Evolutionary conservation across 768 basidiomycete genomes (phyloP), one percentile per base, ranked within the genome.

Genomic region (Leccinum rimulosum): DNA sequence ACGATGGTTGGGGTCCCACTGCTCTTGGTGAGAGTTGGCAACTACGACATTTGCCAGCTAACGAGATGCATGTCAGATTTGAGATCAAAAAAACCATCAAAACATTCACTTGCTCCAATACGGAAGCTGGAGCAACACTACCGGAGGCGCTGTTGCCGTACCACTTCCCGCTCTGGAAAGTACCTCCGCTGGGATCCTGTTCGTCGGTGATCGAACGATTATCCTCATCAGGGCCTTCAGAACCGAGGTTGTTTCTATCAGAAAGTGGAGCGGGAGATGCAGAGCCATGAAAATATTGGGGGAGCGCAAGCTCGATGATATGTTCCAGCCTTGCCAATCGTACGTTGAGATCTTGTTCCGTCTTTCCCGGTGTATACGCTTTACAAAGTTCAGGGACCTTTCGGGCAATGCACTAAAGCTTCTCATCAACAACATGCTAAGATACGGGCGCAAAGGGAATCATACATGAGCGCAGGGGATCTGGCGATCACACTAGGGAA

Each of bases 381-480:
- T 90, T 90, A 77, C 91, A 94, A 47, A 93, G 76, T 59, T 93
- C 90, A 31, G 91, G 91, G 0, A 94, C 90, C 72, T 92, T 93
- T 68, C 91, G 86, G 53, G 91, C 85, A 62, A 92, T 73, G 64
- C 91, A 94, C 87, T 93, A 64, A 57, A 65, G 35, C 38, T 57
- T 59, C 55, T 56, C 63, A 50, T 66, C 50, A 66, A 48, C 51
- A 52, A 63, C 22, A 50, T 50, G 38, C 33, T 27, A 54, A 45
- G 22, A 57, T 57, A 61, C 35, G 31, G 58, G 10, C 22, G 27
- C 11, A 30, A 38, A 55, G 35, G 57, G 57, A 30, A 74, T 81
- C 72, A 61, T 63, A 92, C 91, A 82, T 93, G 90, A 57, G 88
- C 88, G 70, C 91, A 93, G 25, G 91, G 91, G 57, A 88, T 75